Conservation (phyloP, 2,329 filamentous ascomycete species). For the Mycocentrospora acerina region DNA sequence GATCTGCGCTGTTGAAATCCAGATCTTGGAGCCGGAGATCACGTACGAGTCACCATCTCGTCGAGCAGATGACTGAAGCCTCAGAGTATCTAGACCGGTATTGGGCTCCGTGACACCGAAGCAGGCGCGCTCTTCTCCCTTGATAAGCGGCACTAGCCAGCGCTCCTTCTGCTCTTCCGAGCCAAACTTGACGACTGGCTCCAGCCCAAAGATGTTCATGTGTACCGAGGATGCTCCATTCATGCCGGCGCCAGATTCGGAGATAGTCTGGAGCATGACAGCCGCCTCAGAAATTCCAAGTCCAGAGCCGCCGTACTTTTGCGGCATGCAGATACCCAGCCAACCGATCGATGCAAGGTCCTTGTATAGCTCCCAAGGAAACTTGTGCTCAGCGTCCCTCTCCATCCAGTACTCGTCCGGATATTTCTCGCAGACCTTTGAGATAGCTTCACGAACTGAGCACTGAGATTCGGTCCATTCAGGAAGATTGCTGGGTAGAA, state of each 20-base stretch:
- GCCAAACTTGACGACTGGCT: slow-evolving; percentile 72
- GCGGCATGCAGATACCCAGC: slow-evolving; percentile 78
- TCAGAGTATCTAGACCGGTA: slow-evolving; percentile 74
- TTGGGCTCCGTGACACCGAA: slow-evolving; percentile 83
- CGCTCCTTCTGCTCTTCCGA: slow-evolving; percentile 62
- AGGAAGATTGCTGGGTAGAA: too few relatives aligned
- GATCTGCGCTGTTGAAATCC: too few relatives aligned
- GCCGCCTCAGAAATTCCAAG: slow-evolving; percentile 78
- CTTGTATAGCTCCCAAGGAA: slow-evolving; percentile 74
- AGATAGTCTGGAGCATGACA: slow-evolving; percentile 83
- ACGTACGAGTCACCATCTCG: too few relatives aligned
- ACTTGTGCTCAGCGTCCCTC: slow-evolving; percentile 67
- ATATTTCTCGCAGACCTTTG: slow-evolving; percentile 68
- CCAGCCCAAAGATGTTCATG: slow-evolving; percentile 71
- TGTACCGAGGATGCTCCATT: slow-evolving; percentile 63
- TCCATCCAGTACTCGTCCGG: slow-evolving; percentile 71
- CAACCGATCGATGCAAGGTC: slow-evolving; percentile 74
- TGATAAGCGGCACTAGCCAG: slow-evolving; percentile 70
- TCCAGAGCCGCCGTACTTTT: slow-evolving; percentile 71
- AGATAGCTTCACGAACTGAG: slow-evolving; percentile 70
- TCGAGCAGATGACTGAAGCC: too few relatives aligned
- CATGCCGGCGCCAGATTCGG: slow-evolving; percentile 73
- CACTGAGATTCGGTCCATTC: slow-evolving; percentile 71
- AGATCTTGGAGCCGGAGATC: too few relatives aligned
- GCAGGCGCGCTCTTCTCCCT: slow-evolving; percentile 70